Percentiles rank a stretch among this genome's conserved stretches.
phyloP scores from a whole-genome alignment of 495 filamentous ascomycete genomes.

The Neurospora cerealis region DNA sequence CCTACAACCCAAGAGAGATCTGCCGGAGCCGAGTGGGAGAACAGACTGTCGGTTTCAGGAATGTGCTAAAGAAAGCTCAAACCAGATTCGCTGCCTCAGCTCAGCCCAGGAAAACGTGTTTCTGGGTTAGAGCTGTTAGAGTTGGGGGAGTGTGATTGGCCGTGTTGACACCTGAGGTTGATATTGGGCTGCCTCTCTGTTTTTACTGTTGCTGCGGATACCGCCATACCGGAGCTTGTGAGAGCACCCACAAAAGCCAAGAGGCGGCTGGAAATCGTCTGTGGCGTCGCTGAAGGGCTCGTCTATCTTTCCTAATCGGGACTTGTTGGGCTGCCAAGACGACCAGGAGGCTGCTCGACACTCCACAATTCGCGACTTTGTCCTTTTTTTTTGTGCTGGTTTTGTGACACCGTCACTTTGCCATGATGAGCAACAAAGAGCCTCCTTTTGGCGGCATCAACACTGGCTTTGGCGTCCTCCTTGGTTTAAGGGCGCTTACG shows the following conservation, averaged over 20 bases:
- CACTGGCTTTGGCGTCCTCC: not conserved
- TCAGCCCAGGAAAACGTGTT: not conserved
- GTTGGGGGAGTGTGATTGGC: not conserved
- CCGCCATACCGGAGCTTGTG: not conserved
- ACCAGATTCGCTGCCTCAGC: not conserved
- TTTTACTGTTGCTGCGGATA: not conserved
- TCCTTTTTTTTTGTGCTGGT: not conserved
- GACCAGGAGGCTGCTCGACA: not conserved
- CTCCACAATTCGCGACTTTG: not conserved
- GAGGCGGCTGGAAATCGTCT: constrained; percentile 1
- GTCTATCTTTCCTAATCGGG: constrained; percentile 17
- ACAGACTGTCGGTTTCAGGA: not conserved
- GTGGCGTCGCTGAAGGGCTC: constrained; percentile 26
- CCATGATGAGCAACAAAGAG: not conserved
- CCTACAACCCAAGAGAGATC: not conserved
- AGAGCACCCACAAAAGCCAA: not conserved
- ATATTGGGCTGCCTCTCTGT: not conserved
- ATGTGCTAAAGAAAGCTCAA: not conserved
- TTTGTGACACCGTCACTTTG: not conserved
- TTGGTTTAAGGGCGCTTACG: not conserved
- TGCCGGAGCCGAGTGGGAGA: not conserved
- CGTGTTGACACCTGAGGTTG: not conserved
- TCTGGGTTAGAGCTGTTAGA: not conserved
- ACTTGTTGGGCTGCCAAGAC: constrained; percentile 6
- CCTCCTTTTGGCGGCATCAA: not conserved